These are phyloP conservation scores for Apiotrichum gracile DNA, from an alignment of 1,284 basidiomycete species.

Conservation along the genomic window DNA sequence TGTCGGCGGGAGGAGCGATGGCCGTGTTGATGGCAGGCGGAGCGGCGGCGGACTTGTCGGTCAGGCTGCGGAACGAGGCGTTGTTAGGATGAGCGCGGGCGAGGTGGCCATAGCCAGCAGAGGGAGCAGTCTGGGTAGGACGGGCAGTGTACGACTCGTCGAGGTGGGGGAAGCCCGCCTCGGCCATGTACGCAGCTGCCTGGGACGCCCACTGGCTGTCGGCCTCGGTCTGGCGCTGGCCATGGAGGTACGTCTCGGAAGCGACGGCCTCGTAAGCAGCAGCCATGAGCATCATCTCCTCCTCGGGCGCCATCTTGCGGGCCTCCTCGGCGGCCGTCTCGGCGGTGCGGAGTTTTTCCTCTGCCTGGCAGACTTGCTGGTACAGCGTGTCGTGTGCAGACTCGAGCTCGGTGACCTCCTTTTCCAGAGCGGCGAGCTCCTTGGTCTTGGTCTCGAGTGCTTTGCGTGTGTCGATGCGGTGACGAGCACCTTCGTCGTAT, in stretches of 20 bases:
- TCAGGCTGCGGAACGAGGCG: constrained; percentile 23
- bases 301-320: constrained; percentile 37
- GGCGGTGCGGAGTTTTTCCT: constrained; percentile 35
- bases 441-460: constrained; percentile 56
- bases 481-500: constrained; percentile 55
- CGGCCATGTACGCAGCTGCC: constrained; percentile 44
- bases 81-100: constrained; percentile 17
- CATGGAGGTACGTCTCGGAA: constrained; percentile 35
- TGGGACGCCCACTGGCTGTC: constrained; percentile 38
- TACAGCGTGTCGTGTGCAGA: constrained; percentile 30
- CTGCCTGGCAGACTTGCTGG: constrained; percentile 35
- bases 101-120: constrained; percentile 27
- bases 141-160: constrained; percentile 42
- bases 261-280: constrained; percentile 43
- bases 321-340: constrained; percentile 29
- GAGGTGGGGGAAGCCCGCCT: constrained; percentile 42
- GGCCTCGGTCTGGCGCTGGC: constrained; percentile 25
- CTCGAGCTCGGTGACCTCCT: constrained; percentile 30
- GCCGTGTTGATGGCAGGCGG: background rate
- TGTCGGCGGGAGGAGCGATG: constrained; percentile 2
- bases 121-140: constrained; percentile 17
- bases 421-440: constrained; percentile 42
- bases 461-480: constrained; percentile 47
- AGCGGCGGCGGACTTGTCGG: constrained; percentile 2
- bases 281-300: constrained; percentile 47